Evolutionary conservation across 208 protist genomes (phyloP).

Genomic region (Leishmania mexicana): DNA sequence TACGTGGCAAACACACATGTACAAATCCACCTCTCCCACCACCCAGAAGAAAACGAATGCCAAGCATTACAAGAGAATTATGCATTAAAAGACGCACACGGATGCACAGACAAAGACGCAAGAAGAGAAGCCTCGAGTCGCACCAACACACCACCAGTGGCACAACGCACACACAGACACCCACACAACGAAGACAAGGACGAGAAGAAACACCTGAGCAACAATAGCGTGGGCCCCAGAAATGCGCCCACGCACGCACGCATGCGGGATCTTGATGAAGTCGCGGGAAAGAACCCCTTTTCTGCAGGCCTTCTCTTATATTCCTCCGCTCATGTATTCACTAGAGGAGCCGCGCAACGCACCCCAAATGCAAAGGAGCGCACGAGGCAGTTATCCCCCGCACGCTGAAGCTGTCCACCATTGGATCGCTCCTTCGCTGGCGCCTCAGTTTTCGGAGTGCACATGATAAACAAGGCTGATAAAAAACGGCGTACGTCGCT

Average conservation of each 20-base stretch:
- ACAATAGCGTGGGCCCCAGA: background rate
- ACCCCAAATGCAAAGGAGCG: background rate
- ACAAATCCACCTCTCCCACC: too few relatives aligned
- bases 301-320: background rate
- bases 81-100: background rate
- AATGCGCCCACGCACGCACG: background rate
- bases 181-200: background rate
- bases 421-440: background rate
- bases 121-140: background rate
- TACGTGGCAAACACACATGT: too few relatives aligned
- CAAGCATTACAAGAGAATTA: background rate
- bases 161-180: background rate
- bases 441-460: background rate
- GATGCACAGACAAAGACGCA: background rate
- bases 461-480: background rate
- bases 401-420: background rate
- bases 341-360: background rate
- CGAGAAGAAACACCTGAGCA: background rate
- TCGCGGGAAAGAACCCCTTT: background rate
- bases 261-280: background rate
- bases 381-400: too few relatives aligned
- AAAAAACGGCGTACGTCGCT: too few relatives aligned
- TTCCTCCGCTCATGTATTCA: too few relatives aligned
- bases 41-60: background rate
- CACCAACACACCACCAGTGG: background rate